A percentile compares a stretch with the other conserved stretches of the same genome.
Conservation (phyloP, 768 basidiomycete species). For the Suillus subluteus region DNA sequence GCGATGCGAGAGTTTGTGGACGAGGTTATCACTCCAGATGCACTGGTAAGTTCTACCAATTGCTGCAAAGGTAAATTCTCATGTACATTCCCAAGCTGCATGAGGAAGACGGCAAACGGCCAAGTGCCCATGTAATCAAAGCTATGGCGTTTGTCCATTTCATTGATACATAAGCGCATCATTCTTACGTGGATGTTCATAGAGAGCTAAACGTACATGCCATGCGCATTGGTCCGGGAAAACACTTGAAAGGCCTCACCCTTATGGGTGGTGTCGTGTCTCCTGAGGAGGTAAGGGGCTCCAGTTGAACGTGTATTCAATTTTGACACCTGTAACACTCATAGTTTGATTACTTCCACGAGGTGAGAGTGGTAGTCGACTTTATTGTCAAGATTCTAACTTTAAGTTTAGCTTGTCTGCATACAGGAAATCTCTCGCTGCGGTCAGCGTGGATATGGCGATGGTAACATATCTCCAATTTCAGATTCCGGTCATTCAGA, state of each 20-base stretch:
- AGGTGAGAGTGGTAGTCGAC: conserved; percentile 39
- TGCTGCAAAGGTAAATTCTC: conserved; percentile 15
- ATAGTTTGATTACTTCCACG: conserved; percentile 87
- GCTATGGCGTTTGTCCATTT: conserved; percentile 49
- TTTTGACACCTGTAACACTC: conserved; percentile 3
- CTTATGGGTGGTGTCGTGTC: conserved; percentile 81
- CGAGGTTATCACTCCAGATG: conserved; percentile 55
- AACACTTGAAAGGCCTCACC: conserved; percentile 80
- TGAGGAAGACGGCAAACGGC: conserved; percentile 63
- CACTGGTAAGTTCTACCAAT: conserved; percentile 21
- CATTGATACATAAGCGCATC: not conserved
- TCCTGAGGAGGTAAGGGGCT: conserved; percentile 65
- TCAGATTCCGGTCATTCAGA: not conserved
- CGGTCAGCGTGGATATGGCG: conserved; percentile 77
- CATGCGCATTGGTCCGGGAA: conserved; percentile 78
- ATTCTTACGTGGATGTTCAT: not conserved
- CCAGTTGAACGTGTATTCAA: conserved; percentile 4
- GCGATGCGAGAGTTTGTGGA: conserved; percentile 63
- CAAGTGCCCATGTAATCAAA: conserved; percentile 54
- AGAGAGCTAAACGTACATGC: conserved; percentile 55
- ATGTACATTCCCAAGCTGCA: conserved; percentile 35
- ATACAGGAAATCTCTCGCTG: conserved; percentile 77
- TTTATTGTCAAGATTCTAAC: not conserved
- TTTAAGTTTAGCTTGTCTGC: conserved; percentile 59
- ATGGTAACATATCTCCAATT: conserved; percentile 48